Evolutionary conservation across 208 protist species (phyloP), one percentile per base, ranked within the genome.

Genomic region (Jaenimonas drosophilae): DNA sequence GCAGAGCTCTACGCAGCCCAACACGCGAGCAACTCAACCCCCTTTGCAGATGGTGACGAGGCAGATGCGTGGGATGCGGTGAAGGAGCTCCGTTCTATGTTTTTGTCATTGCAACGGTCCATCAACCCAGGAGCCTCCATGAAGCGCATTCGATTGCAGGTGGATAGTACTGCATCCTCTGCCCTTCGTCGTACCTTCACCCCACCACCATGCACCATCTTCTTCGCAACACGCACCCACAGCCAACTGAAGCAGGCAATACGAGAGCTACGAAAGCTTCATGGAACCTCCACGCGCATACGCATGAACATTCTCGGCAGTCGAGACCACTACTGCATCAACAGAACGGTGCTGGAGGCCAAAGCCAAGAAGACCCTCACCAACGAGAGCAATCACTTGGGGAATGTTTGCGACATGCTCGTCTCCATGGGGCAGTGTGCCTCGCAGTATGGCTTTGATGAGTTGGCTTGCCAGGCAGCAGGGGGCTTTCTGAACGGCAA

Each of bases 191-290:
- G 56, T 7, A 66, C 65, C 30, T 78, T 79, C 39, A 20, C 61
- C 5, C 29, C 70, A 27, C 73, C 73, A 23, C 62, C 62, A n/a
- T 83, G 71, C 40, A 80, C 67, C 25, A 58, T 99, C 32, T 96
- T 98, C 45, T 98, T 97, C 71, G 59, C 80, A 6, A 96, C 92
- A 1, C 73, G 96, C 39, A 99, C 97, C 5, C 97, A 99, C 69
- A 80, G 88, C 14, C 97, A 99, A 76, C 63, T 99, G 19, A 58
- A 78, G 26, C 96, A 99, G 56, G 77, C 91, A 0, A 74, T 97
- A 9, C 56, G 74, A 1, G 96, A 99, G 73, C 64, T 98, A 23
- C 76, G 80, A 16, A 61, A 67, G 25, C 91, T 97, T 3, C 26
- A 44, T 0, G 91, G 47, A 16, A 49, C 46, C 46, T 19, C 64